Base-by-base conservation (phyloP, 805 yeast genomes). In the Ogataea kodamae region DNA sequence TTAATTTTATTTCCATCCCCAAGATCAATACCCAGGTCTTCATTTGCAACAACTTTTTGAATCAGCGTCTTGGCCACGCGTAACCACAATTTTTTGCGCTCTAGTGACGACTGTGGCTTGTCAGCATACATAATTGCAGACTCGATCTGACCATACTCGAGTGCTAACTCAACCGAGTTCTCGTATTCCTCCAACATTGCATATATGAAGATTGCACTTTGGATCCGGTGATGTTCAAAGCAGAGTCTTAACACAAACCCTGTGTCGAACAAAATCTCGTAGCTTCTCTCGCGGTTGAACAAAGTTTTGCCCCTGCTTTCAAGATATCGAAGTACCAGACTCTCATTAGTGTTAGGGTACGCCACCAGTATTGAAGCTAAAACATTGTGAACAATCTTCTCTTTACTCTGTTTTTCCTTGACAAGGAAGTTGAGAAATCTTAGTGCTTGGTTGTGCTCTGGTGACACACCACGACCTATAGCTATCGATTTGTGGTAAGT, bases 161-260 rank as follows among this genome's bases (percentile, higher is more conserved):
- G 62, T 0, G 96, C 90, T 35, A 92, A 55, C 30, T 68, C 68
- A 21, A 89, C 76, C 0, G 97, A 97, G 34, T 84, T 88, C 40
- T 87, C 95, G 51, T 70, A 84, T 28, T 83, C 67, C 4, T 70
- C 74, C 57, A 86, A 59, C 31, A 74, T 65, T 1, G 92, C 74
- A 47, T 82, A 77, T n/a, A 92, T 70, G 38, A 73, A 70, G 7
- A 87, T 76, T 1, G 95, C 88, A 1, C 89, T 72, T 40, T 74
- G 74, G 30, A 68, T 64, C 39, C 74, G 76, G 8, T 72, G 56
- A 50, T 72, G 70, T 36, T 70, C 72, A 30, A 83, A 66, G 47
- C 95, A 83, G 18, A 88, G 54, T 35, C 97, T 65, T 19, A 92
- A 56, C 3, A 89, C 72, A 46, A 83, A 85, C 45, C 85, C 87